phyloP scores from a whole-genome alignment of 768 basidiomycete species.

The Hericium rajendrae region DNA sequence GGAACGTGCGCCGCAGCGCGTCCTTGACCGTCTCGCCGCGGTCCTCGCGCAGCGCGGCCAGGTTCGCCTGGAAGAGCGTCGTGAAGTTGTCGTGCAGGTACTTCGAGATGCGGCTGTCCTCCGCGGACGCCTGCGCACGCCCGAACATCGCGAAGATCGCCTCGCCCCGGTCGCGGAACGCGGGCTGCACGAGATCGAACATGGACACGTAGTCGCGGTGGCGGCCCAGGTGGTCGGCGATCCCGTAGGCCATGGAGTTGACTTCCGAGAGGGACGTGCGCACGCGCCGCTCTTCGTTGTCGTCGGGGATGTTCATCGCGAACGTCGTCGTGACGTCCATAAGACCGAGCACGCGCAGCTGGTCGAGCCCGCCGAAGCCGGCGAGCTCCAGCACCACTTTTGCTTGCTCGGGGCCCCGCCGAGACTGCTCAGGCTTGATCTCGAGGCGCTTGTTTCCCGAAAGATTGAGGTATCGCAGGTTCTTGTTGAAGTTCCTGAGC shows the following conservation, averaged over 20 bases:
- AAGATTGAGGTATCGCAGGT: constrained; percentile 87
- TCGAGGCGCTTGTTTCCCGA: constrained; percentile 96
- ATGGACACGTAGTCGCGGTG: constrained; percentile 70
- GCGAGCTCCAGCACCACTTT: constrained; percentile 35
- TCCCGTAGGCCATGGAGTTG: constrained; percentile 90
- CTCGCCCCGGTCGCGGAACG: constrained; percentile 73
- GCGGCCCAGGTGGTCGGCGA: constrained; percentile 86
- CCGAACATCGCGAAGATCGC: constrained; percentile 98
- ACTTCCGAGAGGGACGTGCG: constrained; percentile 86
- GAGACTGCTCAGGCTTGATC: constrained; percentile 67
- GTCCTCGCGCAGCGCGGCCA: constrained; percentile 34
- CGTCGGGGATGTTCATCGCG: constrained; percentile 59
- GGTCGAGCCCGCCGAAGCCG: constrained; percentile 79
- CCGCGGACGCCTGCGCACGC: constrained; percentile 46
- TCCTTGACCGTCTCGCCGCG: constrained; percentile 51
- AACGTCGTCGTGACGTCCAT: constrained; percentile 86
- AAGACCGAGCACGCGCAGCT: constrained; percentile 85
- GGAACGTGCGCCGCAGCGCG: constrained; percentile 80
- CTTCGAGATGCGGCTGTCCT: constrained; percentile 66
- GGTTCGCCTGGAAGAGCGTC: constrained; percentile 46
- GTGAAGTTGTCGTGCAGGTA: constrained; percentile 79
- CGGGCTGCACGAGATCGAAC: constrained; percentile 86
- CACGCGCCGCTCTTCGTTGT: constrained; percentile 82
- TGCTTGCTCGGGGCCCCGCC: constrained; percentile 23
- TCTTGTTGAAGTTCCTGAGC: constrained; percentile 89